Conservation (phyloP, 495 filamentous ascomycete species). For the Aspergillus indologenus region DNA sequence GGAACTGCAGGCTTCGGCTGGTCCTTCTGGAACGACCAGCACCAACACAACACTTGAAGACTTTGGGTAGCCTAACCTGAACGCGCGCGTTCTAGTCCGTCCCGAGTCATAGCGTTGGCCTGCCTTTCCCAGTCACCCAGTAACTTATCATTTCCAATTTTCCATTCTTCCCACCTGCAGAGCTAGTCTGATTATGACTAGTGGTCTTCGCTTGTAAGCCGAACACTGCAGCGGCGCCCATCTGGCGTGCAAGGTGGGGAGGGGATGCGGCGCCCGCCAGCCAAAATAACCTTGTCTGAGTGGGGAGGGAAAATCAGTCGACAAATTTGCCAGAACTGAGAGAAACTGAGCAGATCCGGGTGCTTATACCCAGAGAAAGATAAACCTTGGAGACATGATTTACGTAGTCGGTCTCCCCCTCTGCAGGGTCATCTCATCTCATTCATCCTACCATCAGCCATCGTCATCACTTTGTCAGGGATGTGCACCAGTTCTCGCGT, state of each 20-base stretch:
- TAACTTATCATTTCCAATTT: too few species aligned
- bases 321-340: background rate
- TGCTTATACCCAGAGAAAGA: background rate
- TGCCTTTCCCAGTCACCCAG: background rate
- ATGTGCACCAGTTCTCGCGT: background rate
- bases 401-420: too few species aligned
- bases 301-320: background rate
- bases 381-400: background rate
- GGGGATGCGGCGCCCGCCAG: background rate
- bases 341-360: background rate
- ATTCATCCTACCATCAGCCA: background rate
- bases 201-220: background rate
- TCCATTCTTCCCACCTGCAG: background rate
- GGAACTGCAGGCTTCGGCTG: background rate
- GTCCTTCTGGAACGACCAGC: background rate
- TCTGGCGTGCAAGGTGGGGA: slow-evolving; percentile 2
- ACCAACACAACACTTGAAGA: background rate
- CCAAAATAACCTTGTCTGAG: slow-evolving; percentile 5
- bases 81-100: background rate
- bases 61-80: background rate
- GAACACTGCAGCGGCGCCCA: background rate
- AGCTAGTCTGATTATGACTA: background rate
- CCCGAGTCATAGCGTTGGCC: background rate
- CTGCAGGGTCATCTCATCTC: background rate
- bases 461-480: background rate